A percentile compares a stretch with the other conserved stretches of the same genome.
Conservation (phyloP, 805 yeast genomes). For the Candida pseudofarinosa region DNA sequence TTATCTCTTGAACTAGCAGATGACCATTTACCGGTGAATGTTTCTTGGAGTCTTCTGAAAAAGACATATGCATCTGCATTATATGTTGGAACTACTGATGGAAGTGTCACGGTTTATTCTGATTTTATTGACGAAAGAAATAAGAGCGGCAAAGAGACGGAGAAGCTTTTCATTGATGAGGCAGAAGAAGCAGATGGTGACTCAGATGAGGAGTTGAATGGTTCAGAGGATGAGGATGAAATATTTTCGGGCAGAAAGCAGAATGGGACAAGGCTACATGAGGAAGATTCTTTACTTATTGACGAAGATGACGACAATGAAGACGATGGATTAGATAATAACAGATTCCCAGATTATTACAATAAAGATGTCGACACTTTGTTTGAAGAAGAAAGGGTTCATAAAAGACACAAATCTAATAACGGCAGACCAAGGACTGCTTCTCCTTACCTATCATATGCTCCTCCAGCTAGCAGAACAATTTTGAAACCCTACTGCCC, state of each 20-base stretch:
- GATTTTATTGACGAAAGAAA: conserved; percentile 6
- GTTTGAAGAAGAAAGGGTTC: conserved; percentile 9
- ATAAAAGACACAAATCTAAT: conserved; percentile 22
- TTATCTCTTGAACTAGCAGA: conserved; percentile 16
- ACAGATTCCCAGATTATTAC: conserved; percentile 21
- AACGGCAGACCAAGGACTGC: conserved; percentile 7
- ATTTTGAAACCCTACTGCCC: conserved; percentile 62
- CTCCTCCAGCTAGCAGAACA: neutral
- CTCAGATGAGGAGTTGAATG: conserved; percentile 14
- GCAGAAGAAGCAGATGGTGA: conserved; percentile 27
- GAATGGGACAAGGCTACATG: conserved; percentile 15
- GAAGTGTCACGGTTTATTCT: conserved; percentile 29
- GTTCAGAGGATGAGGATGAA: conserved; percentile 14
- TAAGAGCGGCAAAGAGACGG: conserved; percentile 4
- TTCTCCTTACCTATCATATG: conserved; percentile 1
- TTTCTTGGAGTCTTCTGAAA: conserved; percentile 20
- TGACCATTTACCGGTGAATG: conserved; percentile 22
- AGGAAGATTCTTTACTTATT: conserved; percentile 33
- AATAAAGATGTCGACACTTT: conserved; percentile 17
- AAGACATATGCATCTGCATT: conserved; percentile 13
- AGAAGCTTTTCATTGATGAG: conserved; percentile 21
- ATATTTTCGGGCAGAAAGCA: conserved; percentile 8
- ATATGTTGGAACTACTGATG: conserved; percentile 42
- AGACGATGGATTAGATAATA: conserved; percentile 7
- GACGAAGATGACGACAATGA: conserved; percentile 29